Evolutionary conservation across 176 grass and related monocot genomes (phyloP).

Genomic region (Cymbopogon citratus): DNA sequence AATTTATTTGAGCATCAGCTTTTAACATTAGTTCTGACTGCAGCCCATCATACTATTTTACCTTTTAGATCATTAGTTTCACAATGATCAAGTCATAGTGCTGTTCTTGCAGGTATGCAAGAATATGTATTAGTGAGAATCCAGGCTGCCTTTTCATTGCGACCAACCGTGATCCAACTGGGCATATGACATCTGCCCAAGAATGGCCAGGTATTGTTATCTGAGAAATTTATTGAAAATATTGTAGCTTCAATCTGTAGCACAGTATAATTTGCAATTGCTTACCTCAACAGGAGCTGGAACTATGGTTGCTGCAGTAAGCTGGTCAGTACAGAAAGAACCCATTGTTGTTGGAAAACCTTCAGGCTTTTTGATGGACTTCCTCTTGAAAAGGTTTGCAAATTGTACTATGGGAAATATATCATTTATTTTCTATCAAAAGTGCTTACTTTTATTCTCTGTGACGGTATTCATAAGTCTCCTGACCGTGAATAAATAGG

Average conservation of each 20-base stretch:
- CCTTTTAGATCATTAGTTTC: not conserved
- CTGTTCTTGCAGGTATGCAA: constrained; percentile 69
- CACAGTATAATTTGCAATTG: constrained; percentile 11
- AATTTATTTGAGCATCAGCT: not conserved
- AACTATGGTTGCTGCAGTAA: constrained; percentile 94
- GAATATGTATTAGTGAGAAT: constrained; percentile 83
- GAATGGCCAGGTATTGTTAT: constrained; percentile 84
- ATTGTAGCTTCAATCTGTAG: not conserved
- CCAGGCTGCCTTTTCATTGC: constrained; percentile 95
- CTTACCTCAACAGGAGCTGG: constrained; percentile 58
- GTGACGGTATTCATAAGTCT: not conserved
- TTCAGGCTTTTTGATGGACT: constrained; percentile 88
- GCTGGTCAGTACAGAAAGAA: constrained; percentile 75
- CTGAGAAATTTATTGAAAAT: not conserved
- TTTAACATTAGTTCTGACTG: not conserved
- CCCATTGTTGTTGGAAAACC: constrained; percentile 93
- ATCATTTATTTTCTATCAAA: not conserved
- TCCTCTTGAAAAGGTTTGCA: constrained; percentile 76
- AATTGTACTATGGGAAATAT: constrained; percentile 1
- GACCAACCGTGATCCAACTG: constrained; percentile 81
- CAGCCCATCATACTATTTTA: not conserved
- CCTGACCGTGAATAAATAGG: not conserved
- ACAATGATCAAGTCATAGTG: not conserved
- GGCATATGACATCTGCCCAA: constrained; percentile 75
- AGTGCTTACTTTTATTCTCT: not conserved